These are phyloP conservation scores for Nevesoporus exiguus DNA, from an alignment of 768 basidiomycete species.

Conservation along the genomic window DNA sequence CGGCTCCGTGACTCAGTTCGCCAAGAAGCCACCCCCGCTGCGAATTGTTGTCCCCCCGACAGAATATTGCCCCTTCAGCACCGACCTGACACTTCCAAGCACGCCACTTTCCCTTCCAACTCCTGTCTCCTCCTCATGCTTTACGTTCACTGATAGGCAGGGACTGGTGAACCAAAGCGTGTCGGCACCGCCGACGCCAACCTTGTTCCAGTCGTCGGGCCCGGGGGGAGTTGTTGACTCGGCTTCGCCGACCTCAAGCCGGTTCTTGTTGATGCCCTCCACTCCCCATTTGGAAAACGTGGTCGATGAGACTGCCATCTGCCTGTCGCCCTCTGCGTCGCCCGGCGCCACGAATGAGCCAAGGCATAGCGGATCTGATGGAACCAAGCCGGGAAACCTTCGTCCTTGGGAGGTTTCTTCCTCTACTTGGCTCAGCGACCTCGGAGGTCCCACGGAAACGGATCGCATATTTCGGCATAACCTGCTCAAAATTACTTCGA, in stretches of 20 bases:
- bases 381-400: constrained; percentile 14
- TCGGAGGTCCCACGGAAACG: constrained; percentile 31
- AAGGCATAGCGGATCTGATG: constrained; percentile 4
- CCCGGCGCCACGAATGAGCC: constrained; percentile 3
- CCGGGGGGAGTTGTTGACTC: constrained; percentile 9
- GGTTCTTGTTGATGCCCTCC: constrained; percentile 27
- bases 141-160: constrained; percentile 19
- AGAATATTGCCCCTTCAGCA: constrained; percentile 34
- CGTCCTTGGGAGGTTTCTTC: constrained; percentile 19
- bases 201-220: constrained; percentile 3
- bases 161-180: constrained; percentile 8
- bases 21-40: constrained; percentile 20
- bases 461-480: constrained; percentile 30
- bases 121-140: constrained; percentile 27
- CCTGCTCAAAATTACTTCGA: constrained; percentile 11
- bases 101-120: constrained; percentile 26
- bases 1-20: constrained; percentile 10
- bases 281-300: constrained; percentile 15
- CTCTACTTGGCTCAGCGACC: constrained; percentile 32
- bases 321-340: constrained; percentile 11
- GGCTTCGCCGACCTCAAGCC: constrained; percentile 28
- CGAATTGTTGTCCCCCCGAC: constrained; percentile 33
- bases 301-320: constrained; percentile 9
- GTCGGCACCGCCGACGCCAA: constrained; percentile 10
- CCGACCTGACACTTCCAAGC: constrained; percentile 30